phyloP scores from a whole-genome alignment of 331 rosid genomes.

The Spiraea crenata region DNA sequence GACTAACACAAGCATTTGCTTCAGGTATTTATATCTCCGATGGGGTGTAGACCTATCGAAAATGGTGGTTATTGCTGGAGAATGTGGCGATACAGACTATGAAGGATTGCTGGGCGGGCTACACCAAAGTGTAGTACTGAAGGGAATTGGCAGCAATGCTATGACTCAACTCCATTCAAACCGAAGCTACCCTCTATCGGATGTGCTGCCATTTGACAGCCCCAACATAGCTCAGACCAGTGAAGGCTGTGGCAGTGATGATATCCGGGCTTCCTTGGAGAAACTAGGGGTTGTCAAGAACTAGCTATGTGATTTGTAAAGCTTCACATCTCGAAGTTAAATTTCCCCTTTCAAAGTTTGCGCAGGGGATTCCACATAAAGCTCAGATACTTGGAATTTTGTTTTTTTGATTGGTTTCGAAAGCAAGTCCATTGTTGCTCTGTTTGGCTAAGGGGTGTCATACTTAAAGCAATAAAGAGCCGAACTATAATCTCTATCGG shows the following conservation, averaged over 20 bases:
- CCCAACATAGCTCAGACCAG: constrained; percentile 66
- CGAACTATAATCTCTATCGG: neutral
- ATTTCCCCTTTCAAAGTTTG: neutral
- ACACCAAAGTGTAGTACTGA: constrained; percentile 75
- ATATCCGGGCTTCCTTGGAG: constrained; percentile 63
- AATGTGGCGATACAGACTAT: constrained; percentile 90
- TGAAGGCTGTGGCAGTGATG: constrained; percentile 58
- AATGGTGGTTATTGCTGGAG: constrained; percentile 93
- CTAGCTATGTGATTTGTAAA: constrained; percentile 28
- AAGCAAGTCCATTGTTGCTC: neutral
- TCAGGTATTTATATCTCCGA: constrained; percentile 86
- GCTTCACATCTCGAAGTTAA: neutral
- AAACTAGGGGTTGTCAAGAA: constrained; percentile 55
- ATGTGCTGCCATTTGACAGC: constrained; percentile 72
- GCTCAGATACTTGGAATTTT: neutral
- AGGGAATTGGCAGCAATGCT: constrained; percentile 76
- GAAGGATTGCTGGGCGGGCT: constrained; percentile 88
- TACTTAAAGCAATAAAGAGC: constrained; percentile 22
- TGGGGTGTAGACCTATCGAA: constrained; percentile 95
- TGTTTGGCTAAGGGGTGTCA: neutral
- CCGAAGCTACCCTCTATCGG: constrained; percentile 91
- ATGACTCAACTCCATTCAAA: constrained; percentile 63
- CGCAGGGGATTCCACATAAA: neutral
- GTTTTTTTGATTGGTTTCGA: neutral
- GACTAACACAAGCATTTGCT: constrained; percentile 24